These are phyloP conservation scores for Colletotrichum tanaceti DNA, from an alignment of 2,329 filamentous ascomycete species.

Conservation along the genomic window DNA sequence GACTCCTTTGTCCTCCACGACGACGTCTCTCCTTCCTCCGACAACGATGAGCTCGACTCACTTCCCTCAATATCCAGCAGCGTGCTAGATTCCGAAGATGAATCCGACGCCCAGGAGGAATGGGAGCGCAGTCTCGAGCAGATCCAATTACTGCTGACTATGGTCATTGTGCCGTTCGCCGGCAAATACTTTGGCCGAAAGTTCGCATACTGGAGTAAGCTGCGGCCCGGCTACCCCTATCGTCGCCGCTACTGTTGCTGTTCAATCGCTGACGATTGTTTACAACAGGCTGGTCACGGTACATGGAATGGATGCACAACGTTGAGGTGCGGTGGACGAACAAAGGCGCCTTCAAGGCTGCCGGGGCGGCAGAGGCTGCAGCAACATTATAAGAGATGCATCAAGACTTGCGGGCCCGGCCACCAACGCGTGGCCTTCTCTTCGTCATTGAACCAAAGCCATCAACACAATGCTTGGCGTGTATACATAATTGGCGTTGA, in stretches of 20 bases:
- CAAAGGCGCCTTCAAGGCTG: constrained; percentile 71
- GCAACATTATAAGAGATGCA: constrained; percentile 59
- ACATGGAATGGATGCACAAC: constrained; percentile 92
- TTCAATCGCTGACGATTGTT: background rate
- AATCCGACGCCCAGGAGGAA: constrained; percentile 90
- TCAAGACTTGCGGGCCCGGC: no score
- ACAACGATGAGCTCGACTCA: constrained; percentile 71
- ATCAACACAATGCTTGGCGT: constrained; percentile 7
- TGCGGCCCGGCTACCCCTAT: background rate
- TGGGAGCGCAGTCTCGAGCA: constrained; percentile 97
- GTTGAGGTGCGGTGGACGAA: constrained; percentile 77
- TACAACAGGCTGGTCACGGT: constrained; percentile 82
- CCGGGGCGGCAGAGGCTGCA: constrained; percentile 72
- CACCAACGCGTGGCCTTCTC: constrained; percentile 4
- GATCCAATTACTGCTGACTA: constrained; percentile 89
- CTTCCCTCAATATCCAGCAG: constrained; percentile 69
- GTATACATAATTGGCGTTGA: constrained; percentile 35
- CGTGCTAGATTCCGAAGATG: constrained; percentile 63
- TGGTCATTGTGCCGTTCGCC: constrained; percentile 93
- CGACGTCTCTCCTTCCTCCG: constrained; percentile 55
- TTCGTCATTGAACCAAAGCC: background rate
- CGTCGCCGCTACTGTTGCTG: background rate
- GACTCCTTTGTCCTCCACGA: constrained; percentile 66
- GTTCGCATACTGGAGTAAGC: constrained; percentile 94
- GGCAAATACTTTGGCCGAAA: constrained; percentile 96